phyloP scores from a whole-genome alignment of 441 rosid species.

The Syzygium syzygioides region DNA sequence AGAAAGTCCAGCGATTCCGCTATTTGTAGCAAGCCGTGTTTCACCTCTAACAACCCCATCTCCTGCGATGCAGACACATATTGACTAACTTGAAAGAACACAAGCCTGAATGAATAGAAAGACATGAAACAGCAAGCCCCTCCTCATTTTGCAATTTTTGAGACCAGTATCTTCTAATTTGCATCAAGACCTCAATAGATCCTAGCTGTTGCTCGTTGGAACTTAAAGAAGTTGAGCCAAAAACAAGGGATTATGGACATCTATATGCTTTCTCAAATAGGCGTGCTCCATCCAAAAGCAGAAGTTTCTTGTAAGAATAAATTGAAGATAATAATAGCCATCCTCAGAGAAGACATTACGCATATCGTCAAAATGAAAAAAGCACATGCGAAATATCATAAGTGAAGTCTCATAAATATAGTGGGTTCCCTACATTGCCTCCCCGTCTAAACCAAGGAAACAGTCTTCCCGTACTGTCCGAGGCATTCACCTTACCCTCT shows the following conservation, averaged over 20 bases:
- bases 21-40: conserved; percentile 90
- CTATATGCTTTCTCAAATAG: background rate
- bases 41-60: conserved; percentile 95
- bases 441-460: background rate
- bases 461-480: background rate
- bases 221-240: background rate
- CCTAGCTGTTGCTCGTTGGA: background rate
- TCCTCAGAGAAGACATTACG: background rate
- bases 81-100: background rate
- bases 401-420: background rate
- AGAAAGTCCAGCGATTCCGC: conserved; percentile 95
- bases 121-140: background rate
- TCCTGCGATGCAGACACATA: conserved; percentile 44
- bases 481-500: background rate
- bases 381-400: background rate
- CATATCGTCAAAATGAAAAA: background rate
- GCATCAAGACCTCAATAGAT: background rate
- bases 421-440: background rate
- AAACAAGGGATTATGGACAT: background rate
- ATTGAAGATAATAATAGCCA: background rate
- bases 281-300: background rate
- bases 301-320: background rate
- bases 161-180: background rate
- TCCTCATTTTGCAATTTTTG: background rate
- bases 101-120: background rate